Evolutionary conservation across 2,329 filamentous ascomycete genomes (phyloP).

Genomic region (Pseudogymnoascus sp.): DNA sequence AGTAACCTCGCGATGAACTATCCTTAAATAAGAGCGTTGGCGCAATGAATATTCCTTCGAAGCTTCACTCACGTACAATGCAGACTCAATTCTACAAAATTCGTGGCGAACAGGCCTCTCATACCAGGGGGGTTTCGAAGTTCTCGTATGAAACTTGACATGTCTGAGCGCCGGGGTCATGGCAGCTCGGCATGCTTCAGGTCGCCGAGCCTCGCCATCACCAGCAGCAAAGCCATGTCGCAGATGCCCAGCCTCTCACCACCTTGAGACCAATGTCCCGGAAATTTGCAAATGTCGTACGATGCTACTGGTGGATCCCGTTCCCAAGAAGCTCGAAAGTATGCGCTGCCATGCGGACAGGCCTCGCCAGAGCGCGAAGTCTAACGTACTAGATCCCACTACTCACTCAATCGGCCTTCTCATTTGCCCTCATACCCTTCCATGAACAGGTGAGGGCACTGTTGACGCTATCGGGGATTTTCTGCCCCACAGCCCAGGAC

Average conservation of each 20-base stretch:
- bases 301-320: neutral
- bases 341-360: neutral
- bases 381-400: conserved; percentile 6
- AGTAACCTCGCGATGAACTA: neutral
- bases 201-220: conserved; percentile 8
- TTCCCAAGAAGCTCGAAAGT: neutral
- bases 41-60: neutral
- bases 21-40: neutral
- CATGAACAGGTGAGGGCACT: neutral
- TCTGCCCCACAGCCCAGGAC: neutral
- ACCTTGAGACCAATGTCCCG: conserved; percentile 3
- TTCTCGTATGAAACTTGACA: conserved; percentile 9
- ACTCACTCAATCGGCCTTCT: neutral
- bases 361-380: conserved; percentile 6
- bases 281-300: conserved; percentile 3
- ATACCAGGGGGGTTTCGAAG: conserved; percentile 2
- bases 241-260: conserved; percentile 5
- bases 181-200: neutral
- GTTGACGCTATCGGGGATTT: neutral
- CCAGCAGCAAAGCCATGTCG: neutral
- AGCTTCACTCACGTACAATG: neutral
- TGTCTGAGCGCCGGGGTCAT: conserved; percentile 6
- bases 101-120: neutral
- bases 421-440: conserved; percentile 1
- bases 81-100: neutral